Evolutionary conservation across 768 basidiomycete species (phyloP).

Genomic region (Coprinopsis cinerea): DNA sequence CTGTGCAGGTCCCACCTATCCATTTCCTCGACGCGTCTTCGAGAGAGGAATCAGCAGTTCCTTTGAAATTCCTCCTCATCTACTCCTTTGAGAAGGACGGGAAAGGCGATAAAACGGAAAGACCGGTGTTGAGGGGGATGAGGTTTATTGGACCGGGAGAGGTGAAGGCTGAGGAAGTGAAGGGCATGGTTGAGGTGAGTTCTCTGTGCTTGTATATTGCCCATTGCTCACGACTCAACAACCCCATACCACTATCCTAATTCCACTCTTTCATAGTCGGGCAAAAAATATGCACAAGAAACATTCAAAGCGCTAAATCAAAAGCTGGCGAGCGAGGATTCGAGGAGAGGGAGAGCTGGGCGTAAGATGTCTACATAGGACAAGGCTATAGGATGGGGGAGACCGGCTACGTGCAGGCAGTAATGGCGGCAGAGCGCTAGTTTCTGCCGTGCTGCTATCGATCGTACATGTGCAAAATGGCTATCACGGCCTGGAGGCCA

Average conservation of each 20-base stretch:
- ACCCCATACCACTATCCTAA: background rate
- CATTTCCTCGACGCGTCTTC: constrained; percentile 72
- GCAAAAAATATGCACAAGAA: constrained; percentile 58
- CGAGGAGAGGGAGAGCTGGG: no score
- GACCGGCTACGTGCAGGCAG: no score
- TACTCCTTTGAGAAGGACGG: constrained; percentile 59
- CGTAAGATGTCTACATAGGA: no score
- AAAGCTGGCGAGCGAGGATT: constrained; percentile 67
- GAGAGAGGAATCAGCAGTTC: constrained; percentile 65
- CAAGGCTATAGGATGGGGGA: no score
- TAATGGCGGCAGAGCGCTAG: no score
- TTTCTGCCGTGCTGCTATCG: no score
- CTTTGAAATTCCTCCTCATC: constrained; percentile 53
- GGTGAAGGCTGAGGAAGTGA: constrained; percentile 40
- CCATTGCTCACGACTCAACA: background rate
- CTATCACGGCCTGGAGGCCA: no score
- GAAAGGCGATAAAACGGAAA: no score
- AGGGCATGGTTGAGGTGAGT: constrained; percentile 51
- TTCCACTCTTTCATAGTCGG: constrained; percentile 37
- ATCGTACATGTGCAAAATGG: no score
- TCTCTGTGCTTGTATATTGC: constrained; percentile 9
- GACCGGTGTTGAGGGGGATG: constrained; percentile 51
- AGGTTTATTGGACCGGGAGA: constrained; percentile 61
- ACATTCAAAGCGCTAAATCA: constrained; percentile 50
- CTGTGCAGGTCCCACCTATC: constrained; percentile 42